Evolutionary conservation across 2,329 filamentous ascomycete species (phyloP).

Genomic region (Apiospora sp.): DNA sequence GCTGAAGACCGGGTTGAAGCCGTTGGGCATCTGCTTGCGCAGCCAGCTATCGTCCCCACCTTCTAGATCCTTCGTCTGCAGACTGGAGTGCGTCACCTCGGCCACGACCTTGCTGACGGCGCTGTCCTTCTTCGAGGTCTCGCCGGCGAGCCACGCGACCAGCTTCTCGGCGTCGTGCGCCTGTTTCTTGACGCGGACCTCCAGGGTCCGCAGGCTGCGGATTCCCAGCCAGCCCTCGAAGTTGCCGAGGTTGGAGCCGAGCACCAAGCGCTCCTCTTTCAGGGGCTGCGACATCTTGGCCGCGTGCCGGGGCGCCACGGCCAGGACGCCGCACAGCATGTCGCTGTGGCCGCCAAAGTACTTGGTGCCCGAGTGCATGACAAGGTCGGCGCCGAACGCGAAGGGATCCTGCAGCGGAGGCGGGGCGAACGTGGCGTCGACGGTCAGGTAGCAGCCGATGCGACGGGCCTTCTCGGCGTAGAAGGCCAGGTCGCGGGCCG

Average conservation of each 20-base stretch:
- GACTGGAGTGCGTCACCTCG: constrained; percentile 76
- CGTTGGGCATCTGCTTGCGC: constrained; percentile 85
- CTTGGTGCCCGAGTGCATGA: constrained; percentile 95
- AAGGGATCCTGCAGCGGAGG: constrained; percentile 91
- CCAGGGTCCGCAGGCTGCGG: constrained; percentile 83
- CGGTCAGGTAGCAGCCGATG: constrained; percentile 77
- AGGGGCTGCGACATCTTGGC: constrained; percentile 66
- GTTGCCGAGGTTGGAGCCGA: constrained; percentile 87
- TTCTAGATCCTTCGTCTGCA: constrained; percentile 69
- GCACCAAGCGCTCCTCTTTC: constrained; percentile 72
- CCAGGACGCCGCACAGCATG: constrained; percentile 86
- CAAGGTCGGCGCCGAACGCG: constrained; percentile 77
- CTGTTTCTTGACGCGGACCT: constrained; percentile 82
- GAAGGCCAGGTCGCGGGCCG: constrained; percentile 74
- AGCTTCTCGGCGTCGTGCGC: constrained; percentile 73
- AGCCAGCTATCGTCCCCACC: constrained; percentile 71
- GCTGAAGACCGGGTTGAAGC: constrained; percentile 88
- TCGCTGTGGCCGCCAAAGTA: constrained; percentile 97
- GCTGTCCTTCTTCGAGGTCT: constrained; percentile 39
- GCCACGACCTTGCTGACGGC: constrained; percentile 62
- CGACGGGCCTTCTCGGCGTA: constrained; percentile 78
- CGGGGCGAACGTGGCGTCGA: constrained; percentile 93
- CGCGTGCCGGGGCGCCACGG: constrained; percentile 61
- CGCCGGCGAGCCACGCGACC: constrained; percentile 72
- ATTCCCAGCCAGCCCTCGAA: constrained; percentile 93